Conservation (phyloP, 768 basidiomycete species). For the Boletus sp. region DNA sequence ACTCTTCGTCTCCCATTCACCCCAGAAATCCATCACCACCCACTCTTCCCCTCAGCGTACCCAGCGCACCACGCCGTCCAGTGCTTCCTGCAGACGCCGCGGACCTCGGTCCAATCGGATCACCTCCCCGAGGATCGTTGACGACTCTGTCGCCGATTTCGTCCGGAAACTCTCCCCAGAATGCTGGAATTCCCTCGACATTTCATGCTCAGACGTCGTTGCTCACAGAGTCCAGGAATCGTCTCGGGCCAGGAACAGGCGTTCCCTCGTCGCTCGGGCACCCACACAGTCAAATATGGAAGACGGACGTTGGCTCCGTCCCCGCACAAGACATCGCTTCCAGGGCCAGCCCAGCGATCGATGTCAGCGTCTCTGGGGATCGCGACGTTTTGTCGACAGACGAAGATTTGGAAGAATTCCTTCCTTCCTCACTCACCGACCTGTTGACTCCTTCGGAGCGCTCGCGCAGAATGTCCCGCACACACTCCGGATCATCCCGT, state of each 20-base stretch:
- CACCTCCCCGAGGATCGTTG: slow-evolving; percentile 57
- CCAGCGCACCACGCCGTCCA: slow-evolving; percentile 48
- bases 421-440: slow-evolving; percentile 87
- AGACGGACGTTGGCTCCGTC: slow-evolving; percentile 24
- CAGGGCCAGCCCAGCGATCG: slow-evolving; percentile 11
- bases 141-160: slow-evolving; percentile 55
- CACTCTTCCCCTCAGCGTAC: slow-evolving; percentile 51
- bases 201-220: slow-evolving; percentile 70
- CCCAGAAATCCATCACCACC: slow-evolving; percentile 41
- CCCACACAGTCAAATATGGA: slow-evolving; percentile 26
- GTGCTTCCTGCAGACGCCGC: slow-evolving; percentile 37
- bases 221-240: slow-evolving; percentile 38
- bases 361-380: slow-evolving; percentile 34
- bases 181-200: slow-evolving; percentile 54
- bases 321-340: slow-evolving; percentile 12
- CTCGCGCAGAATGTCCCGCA: slow-evolving; percentile 76
- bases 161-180: slow-evolving; percentile 37
- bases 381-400: slow-evolving; percentile 45
- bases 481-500: slow-evolving; percentile 47
- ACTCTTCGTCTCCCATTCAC: slow-evolving; percentile 13
- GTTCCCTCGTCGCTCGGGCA: slow-evolving; percentile 63
- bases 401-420: slow-evolving; percentile 83
- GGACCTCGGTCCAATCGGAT: slow-evolving; percentile 84
- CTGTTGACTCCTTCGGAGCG: slow-evolving; percentile 87
- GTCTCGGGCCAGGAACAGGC: slow-evolving; percentile 36